phyloP scores from a whole-genome alignment of 495 filamentous ascomycete genomes.

The Xylaria curta region DNA sequence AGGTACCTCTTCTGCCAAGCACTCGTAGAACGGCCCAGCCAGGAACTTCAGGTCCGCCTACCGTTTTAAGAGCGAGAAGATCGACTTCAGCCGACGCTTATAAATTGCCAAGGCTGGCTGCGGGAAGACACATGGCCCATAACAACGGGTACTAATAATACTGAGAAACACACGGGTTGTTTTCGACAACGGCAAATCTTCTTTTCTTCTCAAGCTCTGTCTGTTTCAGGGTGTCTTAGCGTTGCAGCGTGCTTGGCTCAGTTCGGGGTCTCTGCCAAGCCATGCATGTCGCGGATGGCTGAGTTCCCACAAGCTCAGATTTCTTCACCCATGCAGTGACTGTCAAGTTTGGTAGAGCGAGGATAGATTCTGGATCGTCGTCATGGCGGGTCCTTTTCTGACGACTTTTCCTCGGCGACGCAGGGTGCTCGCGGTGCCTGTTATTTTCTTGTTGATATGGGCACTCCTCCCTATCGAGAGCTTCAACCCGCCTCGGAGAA shows the following conservation, averaged over 20 bases:
- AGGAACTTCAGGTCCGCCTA: conserved; percentile 13
- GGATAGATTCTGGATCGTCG: background rate
- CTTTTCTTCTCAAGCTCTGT: background rate
- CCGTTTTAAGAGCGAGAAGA: conserved; percentile 9
- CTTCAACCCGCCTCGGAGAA: conserved; percentile 40
- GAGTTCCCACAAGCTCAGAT: background rate
- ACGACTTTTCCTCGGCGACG: conserved; percentile 45
- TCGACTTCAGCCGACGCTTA: conserved; percentile 36
- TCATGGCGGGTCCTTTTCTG: conserved; percentile 27
- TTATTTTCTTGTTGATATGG: conserved; percentile 39
- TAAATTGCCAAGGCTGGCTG: conserved; percentile 36
- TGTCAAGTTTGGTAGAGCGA: background rate
- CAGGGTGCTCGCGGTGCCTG: conserved; percentile 38
- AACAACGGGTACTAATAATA: background rate
- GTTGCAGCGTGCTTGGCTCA: background rate
- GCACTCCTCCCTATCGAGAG: conserved; percentile 39
- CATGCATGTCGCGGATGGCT: conserved; percentile 13
- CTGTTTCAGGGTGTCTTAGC: background rate
- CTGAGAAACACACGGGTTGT: background rate
- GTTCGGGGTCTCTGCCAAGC: conserved; percentile 11
- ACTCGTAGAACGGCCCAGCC: background rate
- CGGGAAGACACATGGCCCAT: conserved; percentile 12
- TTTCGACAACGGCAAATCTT: background rate
- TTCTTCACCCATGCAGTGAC: background rate
- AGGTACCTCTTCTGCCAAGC: conserved; percentile 10